Evolutionary conservation across 2,329 filamentous ascomycete genomes (phyloP).

Genomic region (Zalaria sp.): DNA sequence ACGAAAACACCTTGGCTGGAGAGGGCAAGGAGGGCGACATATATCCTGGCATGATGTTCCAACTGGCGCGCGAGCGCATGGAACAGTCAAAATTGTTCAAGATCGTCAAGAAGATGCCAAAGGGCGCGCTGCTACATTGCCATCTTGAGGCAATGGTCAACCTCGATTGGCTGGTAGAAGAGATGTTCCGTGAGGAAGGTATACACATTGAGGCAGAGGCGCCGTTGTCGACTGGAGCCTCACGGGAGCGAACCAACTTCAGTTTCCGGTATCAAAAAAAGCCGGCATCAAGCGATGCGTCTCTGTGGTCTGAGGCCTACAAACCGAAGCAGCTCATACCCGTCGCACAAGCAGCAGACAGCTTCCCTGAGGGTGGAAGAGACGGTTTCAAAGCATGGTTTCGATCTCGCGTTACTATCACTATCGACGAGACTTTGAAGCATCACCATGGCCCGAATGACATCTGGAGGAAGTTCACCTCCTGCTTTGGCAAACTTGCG

Average conservation of each 20-base stretch:
- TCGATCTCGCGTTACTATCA: slow-evolving; percentile 57
- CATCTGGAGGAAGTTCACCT: slow-evolving; percentile 75
- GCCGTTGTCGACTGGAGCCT: slow-evolving; percentile 39
- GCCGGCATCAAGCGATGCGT: slow-evolving; percentile 26
- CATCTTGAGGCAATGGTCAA: slow-evolving; percentile 89
- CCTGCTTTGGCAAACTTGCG: slow-evolving; percentile 58
- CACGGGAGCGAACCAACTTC: slow-evolving; percentile 41
- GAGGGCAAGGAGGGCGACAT: slow-evolving; percentile 44
- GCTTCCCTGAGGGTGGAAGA: slow-evolving; percentile 59
- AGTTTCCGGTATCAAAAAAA: slow-evolving; percentile 44
- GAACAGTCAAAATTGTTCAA: slow-evolving; percentile 73
- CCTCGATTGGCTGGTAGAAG: slow-evolving; percentile 62
- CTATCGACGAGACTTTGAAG: slow-evolving; percentile 55
- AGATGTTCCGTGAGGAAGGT: slow-evolving; percentile 56
- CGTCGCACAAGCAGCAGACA: slow-evolving; percentile 48
- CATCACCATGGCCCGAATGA: slow-evolving; percentile 75
- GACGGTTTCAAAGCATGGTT: slow-evolving; percentile 67
- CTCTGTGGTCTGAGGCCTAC: slow-evolving; percentile 58
- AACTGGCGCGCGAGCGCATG: slow-evolving; percentile 71
- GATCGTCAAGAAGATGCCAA: slow-evolving; percentile 76
- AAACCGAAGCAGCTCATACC: slow-evolving; percentile 43
- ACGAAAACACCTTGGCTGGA: slow-evolving; percentile 55
- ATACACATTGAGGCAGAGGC: slow-evolving; percentile 53
- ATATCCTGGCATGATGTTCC: slow-evolving; percentile 90
- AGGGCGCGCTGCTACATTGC: slow-evolving; percentile 73